Evolutionary conservation across 2,329 filamentous ascomycete genomes (phyloP).

Genomic region (Chaetothyriales sp.): DNA sequence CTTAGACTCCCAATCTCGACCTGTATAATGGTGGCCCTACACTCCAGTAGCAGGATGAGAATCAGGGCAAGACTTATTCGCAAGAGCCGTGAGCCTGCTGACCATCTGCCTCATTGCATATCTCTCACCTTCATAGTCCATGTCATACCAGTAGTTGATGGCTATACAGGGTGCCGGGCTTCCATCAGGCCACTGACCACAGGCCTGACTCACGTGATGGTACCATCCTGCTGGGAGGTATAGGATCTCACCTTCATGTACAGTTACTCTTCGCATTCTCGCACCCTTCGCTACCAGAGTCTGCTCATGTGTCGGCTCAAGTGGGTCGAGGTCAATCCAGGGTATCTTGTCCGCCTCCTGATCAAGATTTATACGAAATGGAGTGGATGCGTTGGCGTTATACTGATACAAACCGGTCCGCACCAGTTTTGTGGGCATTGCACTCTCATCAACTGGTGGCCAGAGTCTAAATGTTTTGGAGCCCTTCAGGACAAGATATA

Average conservation of each 20-base stretch:
- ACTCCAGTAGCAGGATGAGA: not conserved
- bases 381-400: not conserved
- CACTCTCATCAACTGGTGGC: slow-evolving; percentile 14
- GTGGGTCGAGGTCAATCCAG: slow-evolving; percentile 15
- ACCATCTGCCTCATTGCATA: slow-evolving; percentile 29
- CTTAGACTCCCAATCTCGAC: too few species aligned
- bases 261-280: slow-evolving; percentile 8
- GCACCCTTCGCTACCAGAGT: not conserved
- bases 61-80: not conserved
- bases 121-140: slow-evolving; percentile 27
- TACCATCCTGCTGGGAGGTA: slow-evolving; percentile 17
- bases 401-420: slow-evolving; percentile 6
- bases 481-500: slow-evolving; percentile 15
- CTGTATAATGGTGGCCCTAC: not conserved
- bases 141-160: slow-evolving; percentile 18
- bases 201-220: slow-evolving; percentile 16
- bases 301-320: not conserved
- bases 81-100: slow-evolving; percentile 8
- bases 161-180: slow-evolving; percentile 13
- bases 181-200: slow-evolving; percentile 13
- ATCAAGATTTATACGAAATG: slow-evolving; percentile 1
- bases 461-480: slow-evolving; percentile 16
- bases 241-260: slow-evolving; percentile 14
- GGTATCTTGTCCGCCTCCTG: slow-evolving; percentile 8
- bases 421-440: slow-evolving; percentile 9